These are phyloP conservation scores for Russula griseocarnosa DNA, from an alignment of 768 basidiomycete species.

Conservation along the genomic window DNA sequence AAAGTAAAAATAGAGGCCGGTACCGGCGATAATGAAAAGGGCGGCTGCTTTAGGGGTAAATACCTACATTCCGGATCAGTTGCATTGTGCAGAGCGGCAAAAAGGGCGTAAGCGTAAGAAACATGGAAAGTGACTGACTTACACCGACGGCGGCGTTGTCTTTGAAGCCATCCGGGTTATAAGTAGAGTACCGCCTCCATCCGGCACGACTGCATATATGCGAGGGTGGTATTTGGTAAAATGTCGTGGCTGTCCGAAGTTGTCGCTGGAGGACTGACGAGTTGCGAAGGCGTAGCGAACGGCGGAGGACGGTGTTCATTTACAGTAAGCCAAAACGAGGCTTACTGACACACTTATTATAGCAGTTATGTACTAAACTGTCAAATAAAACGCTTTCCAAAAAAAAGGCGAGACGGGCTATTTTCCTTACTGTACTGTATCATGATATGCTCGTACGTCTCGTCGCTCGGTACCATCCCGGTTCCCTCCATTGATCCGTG, in stretches of 20 bases:
- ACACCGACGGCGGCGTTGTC: constrained; percentile 27
- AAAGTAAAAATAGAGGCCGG: constrained; percentile 88
- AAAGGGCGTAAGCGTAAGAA: background rate
- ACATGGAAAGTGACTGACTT: constrained; percentile 7
- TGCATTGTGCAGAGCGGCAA: background rate
- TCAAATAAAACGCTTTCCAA: no score
- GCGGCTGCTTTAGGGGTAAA: constrained; percentile 85
- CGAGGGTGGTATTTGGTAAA: background rate
- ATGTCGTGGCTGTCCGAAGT: background rate
- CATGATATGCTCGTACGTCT: no score
- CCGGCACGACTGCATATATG: background rate
- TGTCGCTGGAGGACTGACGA: background rate
- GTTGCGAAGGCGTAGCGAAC: no score
- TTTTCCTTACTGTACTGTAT: no score
- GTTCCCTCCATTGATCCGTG: no score
- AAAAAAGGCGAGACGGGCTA: no score
- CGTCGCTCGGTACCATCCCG: no score
- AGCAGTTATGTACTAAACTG: no score
- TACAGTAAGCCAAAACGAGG: no score
- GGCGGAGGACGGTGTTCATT: constrained; percentile 21
- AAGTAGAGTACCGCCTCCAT: constrained; percentile 8
- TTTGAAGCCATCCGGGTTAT: constrained; percentile 12
- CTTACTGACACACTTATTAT: no score
- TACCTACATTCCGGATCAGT: constrained; percentile 54
- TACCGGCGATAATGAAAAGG: constrained; percentile 78